Conservation (phyloP, 495 filamentous ascomycete species). For the Thermothielavioides terrestris region DNA sequence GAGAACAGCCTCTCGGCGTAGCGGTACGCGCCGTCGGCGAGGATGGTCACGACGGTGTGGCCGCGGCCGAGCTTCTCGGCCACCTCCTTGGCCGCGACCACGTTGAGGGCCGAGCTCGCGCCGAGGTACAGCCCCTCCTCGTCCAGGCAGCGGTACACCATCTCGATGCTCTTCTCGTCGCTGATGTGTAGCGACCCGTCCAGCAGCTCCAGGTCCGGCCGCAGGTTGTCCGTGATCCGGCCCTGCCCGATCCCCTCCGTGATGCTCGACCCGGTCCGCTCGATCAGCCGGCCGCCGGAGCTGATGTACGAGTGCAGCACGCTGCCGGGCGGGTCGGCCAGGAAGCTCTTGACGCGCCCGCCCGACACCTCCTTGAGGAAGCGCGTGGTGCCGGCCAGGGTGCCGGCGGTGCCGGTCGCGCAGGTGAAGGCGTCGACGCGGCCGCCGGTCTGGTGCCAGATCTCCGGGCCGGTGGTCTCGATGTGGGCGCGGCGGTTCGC, state of each 20-base stretch:
- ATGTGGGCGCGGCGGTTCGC: conserved; percentile 92
- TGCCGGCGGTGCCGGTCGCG: conserved; percentile 87
- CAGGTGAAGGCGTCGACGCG: conserved; percentile 91
- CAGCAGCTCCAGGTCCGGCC: conserved; percentile 72
- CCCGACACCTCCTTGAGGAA: conserved; percentile 79
- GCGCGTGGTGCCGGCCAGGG: conserved; percentile 78
- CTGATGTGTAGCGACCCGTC: conserved; percentile 80
- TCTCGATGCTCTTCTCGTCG: conserved; percentile 92
- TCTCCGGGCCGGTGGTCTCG: conserved; percentile 93
- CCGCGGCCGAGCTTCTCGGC: conserved; percentile 84
- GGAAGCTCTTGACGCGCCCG: conserved; percentile 75
- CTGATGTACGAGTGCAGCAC: conserved; percentile 88
- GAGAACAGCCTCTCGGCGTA: conserved; percentile 94
- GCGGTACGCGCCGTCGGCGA: conserved; percentile 92
- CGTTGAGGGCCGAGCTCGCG: conserved; percentile 85
- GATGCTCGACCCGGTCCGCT: conserved; percentile 81
- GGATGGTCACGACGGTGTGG: conserved; percentile 83
- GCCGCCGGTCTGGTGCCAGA: conserved; percentile 89
- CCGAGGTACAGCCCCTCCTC: conserved; percentile 97
- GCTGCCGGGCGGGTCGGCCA: conserved; percentile 88
- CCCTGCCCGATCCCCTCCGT: conserved; percentile 98
- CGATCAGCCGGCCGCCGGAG: conserved; percentile 70
- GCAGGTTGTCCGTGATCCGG: conserved; percentile 87
- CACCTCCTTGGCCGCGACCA: conserved; percentile 89
- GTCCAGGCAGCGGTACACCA: conserved; percentile 95